These are phyloP conservation scores for Coemansia sp. DNA, from an alignment of 192 early-diverging fungal genomes.

Conservation along the genomic window DNA sequence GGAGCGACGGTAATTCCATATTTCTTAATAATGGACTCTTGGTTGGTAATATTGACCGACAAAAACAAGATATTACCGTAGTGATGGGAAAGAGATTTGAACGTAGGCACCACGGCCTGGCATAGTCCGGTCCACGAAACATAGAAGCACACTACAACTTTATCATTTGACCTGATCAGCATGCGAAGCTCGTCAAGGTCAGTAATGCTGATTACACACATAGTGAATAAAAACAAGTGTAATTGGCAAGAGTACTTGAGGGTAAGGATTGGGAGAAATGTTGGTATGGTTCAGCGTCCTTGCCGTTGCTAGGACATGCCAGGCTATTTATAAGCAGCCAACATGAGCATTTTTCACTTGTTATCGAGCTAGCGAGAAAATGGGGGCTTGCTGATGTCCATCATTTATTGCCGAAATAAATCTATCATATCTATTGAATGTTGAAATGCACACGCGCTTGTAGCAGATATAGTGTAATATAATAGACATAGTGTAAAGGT, in stretches of 20 bases:
- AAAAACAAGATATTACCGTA: conserved; percentile 66
- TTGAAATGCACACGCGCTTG: background rate
- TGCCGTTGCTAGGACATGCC: background rate
- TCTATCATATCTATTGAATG: background rate
- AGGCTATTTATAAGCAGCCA: background rate
- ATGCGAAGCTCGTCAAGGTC: background rate
- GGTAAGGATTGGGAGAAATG: background rate
- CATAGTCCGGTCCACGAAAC: conserved; percentile 86
- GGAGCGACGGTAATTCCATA: conserved; percentile 69
- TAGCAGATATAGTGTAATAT: no score
- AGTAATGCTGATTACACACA: background rate
- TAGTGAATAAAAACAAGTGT: background rate
- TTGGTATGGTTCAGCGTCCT: background rate
- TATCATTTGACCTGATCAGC: conserved; percentile 5
- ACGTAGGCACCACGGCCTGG: conserved; percentile 72
- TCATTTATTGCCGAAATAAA: background rate
- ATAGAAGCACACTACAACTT: conserved; percentile 75
- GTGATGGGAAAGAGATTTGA: conserved; percentile 61
- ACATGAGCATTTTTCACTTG: background rate
- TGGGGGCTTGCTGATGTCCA: background rate
- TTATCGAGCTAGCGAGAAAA: no score
- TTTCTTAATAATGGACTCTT: conserved; percentile 35
- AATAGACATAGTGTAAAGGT: background rate
- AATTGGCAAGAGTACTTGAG: background rate
- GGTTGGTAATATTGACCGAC: conserved; percentile 84